Conservation (phyloP, 2,329 filamentous ascomycete species). For the Aureobasidium mangrovei region DNA sequence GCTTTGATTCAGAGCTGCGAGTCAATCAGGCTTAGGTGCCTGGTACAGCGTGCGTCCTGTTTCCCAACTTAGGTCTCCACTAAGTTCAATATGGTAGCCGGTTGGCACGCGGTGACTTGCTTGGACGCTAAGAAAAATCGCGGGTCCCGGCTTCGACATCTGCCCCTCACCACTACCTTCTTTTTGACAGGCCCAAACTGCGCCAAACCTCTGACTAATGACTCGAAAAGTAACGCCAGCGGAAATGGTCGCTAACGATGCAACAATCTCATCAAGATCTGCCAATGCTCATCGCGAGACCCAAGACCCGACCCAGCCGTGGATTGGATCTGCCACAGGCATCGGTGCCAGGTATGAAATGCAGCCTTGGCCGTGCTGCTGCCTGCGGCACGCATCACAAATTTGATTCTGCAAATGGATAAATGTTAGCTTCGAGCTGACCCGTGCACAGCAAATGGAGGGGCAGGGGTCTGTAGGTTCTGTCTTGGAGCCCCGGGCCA, state of each 20-base stretch:
- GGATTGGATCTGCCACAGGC: background rate
- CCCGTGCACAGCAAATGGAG: conserved; percentile 12
- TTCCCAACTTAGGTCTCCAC: conserved; percentile 9
- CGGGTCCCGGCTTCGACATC: conserved; percentile 11
- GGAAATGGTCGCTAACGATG: conserved; percentile 1
- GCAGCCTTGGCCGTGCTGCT: background rate
- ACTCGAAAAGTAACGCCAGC: background rate
- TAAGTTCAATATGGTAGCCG: conserved; percentile 9
- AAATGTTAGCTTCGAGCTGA: conserved; percentile 9
- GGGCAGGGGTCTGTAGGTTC: conserved; percentile 13
- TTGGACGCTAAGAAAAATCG: conserved; percentile 11
- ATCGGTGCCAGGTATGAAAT: background rate
- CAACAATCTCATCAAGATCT: conserved; percentile 12
- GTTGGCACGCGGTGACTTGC: conserved; percentile 8
- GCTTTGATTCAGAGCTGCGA: background rate
- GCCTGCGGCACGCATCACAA: background rate
- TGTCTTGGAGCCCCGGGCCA: conserved; percentile 10
- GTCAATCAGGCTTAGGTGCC: conserved; percentile 1
- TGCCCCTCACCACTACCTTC: conserved; percentile 13
- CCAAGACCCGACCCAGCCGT: background rate
- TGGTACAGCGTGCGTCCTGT: conserved; percentile 6
- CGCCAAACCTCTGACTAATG: conserved; percentile 13
- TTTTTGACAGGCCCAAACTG: conserved; percentile 13
- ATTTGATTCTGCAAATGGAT: conserved; percentile 8
- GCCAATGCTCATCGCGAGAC: background rate